Evolutionary conservation across 345 rosid genomes (phyloP).

Genomic region (Corchorus capsularis): DNA sequence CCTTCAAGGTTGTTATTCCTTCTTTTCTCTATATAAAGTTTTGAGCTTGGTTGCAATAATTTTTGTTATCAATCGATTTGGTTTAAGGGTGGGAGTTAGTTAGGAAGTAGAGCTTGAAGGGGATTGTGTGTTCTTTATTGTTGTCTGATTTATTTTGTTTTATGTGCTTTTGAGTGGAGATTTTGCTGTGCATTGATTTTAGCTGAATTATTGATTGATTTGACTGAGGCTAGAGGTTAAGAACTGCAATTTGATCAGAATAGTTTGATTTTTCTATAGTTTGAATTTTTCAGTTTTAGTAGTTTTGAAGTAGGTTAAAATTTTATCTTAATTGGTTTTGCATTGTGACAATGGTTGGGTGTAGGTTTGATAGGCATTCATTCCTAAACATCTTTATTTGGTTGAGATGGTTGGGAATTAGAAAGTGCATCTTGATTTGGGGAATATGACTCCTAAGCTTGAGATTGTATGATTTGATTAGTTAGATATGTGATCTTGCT

Average conservation of each 20-base stretch:
- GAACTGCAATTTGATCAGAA: background rate
- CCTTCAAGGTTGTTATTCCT: constrained; percentile 63
- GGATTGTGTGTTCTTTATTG: background rate
- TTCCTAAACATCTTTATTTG: background rate
- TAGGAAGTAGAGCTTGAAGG: background rate
- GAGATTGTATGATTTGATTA: background rate
- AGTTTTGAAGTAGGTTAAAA: background rate
- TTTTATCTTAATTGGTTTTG: constrained; percentile 6
- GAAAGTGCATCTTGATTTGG: constrained; percentile 9
- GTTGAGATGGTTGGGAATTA: background rate
- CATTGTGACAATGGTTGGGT: background rate
- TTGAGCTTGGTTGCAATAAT: constrained; percentile 13
- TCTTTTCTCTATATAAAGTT: background rate
- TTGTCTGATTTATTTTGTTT: background rate
- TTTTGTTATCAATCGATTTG: background rate
- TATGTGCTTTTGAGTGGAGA: background rate
- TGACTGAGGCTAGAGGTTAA: background rate
- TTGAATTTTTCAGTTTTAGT: background rate
- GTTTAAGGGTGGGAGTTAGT: background rate
- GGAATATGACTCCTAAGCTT: background rate
- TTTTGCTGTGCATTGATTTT: background rate
- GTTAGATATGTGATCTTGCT: background rate
- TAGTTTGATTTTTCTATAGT: background rate
- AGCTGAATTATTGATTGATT: background rate
- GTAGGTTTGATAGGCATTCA: background rate